Evolutionary conservation across 2,329 filamentous ascomycete species (phyloP), one percentile per base, ranked within the genome.

Genomic region (Paradendryphiella salina): DNA sequence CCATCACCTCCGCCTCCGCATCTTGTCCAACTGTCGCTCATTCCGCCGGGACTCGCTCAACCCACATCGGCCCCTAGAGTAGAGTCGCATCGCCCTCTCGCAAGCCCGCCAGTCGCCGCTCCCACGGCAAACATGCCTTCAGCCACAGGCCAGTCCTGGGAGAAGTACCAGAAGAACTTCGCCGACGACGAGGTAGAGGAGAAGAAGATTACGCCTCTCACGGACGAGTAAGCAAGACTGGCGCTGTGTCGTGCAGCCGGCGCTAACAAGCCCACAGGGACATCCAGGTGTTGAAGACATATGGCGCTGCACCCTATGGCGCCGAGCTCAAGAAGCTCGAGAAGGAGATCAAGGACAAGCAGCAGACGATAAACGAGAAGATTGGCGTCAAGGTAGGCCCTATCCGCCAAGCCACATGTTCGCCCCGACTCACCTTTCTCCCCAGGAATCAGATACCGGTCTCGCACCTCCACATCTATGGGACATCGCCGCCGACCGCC

Each of bases 311-410:
- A 51, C 94, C 94, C 26, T 99, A 99, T 71, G 93, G 90, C 62
- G 87, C 90, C 39, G 88, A 90, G 54, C 80, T 99, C 71, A 96
- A 96, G 84, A 95, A 94, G 79, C 88, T 99, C 57, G 94, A 99
- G 79, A 96, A 97, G 77, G 89, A 96, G 78, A 97, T 99, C 82
- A 99, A 97, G 76, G 94, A 99, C 75, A 96, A 96, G 77, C 94
- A 99, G 77, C 88, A 90, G 69, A 96, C 91, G 57, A 93, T 99
- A 56, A 96, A 99, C 65, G 94, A 99, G 79, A 99, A 99, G 84
- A 97, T 99, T 65, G 94, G 85, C 39, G 63, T 65, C 46, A 65
- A 65, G 54, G 62, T 65, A 61, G 26, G 13, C 11, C 3, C 7
- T 4, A n/a, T 18, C 17, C 37, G n/a, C 1, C 11, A 18, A 7